Evolutionary conservation across 1,284 basidiomycete genomes (phyloP).

Genomic region (Moesziomyces parantarcticus): DNA sequence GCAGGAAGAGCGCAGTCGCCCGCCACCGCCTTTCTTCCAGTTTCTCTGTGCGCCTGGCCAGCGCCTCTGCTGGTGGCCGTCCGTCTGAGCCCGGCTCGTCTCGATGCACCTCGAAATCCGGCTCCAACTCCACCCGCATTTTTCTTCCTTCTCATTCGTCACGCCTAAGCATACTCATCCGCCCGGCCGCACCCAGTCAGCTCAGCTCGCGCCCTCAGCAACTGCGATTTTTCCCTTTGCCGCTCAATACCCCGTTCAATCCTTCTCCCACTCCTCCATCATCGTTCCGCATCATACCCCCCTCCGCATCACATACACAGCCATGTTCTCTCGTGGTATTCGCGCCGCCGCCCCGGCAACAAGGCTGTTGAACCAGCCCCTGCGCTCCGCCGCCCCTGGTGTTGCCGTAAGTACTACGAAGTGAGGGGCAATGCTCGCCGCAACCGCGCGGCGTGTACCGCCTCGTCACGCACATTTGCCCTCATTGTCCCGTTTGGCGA

Average conservation of each 20-base stretch:
- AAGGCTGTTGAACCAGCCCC: conserved; percentile 57
- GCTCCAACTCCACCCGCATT: conserved; percentile 31
- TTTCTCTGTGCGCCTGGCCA: too few relatives aligned
- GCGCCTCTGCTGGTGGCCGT: too few relatives aligned
- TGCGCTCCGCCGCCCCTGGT: conserved; percentile 51
- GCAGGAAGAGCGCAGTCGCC: too few relatives aligned
- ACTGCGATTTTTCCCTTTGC: conserved; percentile 4
- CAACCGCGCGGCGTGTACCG: neutral
- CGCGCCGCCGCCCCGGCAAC: conserved; percentile 57
- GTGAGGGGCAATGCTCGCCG: neutral
- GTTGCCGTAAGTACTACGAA: conserved; percentile 48
- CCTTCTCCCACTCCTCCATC: conserved; percentile 2
- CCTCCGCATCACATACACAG: conserved; percentile 13
- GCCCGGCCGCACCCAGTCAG: conserved; percentile 8
- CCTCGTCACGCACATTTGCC: too few relatives aligned
- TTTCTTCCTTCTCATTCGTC: conserved; percentile 28
- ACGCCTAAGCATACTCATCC: conserved; percentile 8
- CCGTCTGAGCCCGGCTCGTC: too few relatives aligned
- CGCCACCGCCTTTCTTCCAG: too few relatives aligned
- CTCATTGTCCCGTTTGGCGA: conserved; percentile 1
- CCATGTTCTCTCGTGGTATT: conserved; percentile 55
- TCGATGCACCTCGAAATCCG: neutral
- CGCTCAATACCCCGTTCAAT: neutral
- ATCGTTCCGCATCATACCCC: neutral
- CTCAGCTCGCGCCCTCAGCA: conserved; percentile 1